Conservation (phyloP, 2,329 filamentous ascomycete genomes). For the Tolypocladium guangdongense region DNA sequence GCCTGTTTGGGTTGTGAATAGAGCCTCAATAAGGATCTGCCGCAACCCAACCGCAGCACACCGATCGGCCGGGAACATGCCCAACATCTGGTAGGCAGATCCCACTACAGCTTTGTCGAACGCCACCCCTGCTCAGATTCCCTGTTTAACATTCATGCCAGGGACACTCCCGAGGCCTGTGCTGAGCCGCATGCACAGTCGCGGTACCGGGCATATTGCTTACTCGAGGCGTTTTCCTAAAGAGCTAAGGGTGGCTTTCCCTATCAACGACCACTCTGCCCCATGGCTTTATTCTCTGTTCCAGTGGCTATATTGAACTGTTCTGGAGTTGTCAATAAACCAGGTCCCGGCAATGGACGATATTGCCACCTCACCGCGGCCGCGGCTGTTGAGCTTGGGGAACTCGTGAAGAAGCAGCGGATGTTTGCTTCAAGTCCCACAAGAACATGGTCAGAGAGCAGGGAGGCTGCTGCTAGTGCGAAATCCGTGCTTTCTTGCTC, state of each 20-base stretch:
- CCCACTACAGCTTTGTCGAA: too few relatives aligned
- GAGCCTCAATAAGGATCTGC: slow-evolving; percentile 9
- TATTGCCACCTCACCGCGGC: background rate
- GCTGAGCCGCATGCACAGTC: background rate
- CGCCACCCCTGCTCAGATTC: background rate
- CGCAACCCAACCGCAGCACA: too few relatives aligned
- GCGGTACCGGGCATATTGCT: background rate
- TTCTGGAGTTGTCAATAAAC: background rate
- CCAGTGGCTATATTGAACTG: background rate
- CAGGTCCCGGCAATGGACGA: background rate
- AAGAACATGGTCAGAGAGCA: background rate
- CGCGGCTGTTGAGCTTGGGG: background rate
- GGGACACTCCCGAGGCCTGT: background rate
- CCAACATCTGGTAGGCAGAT: background rate
- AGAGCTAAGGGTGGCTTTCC: background rate
- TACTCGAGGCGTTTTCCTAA: background rate
- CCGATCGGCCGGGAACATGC: too few relatives aligned
- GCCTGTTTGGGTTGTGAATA: slow-evolving; percentile 15
- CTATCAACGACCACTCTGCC: background rate
- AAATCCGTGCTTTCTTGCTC: too few relatives aligned
- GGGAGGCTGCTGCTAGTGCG: background rate
- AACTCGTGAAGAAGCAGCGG: background rate
- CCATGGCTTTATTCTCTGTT: background rate
- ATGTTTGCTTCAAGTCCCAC: background rate
- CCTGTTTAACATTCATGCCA: background rate